Percentiles rank a stretch among this genome's conserved stretches.
Conservation (phyloP, 2,329 filamentous ascomycete genomes). For the Drechslera avenae region DNA sequence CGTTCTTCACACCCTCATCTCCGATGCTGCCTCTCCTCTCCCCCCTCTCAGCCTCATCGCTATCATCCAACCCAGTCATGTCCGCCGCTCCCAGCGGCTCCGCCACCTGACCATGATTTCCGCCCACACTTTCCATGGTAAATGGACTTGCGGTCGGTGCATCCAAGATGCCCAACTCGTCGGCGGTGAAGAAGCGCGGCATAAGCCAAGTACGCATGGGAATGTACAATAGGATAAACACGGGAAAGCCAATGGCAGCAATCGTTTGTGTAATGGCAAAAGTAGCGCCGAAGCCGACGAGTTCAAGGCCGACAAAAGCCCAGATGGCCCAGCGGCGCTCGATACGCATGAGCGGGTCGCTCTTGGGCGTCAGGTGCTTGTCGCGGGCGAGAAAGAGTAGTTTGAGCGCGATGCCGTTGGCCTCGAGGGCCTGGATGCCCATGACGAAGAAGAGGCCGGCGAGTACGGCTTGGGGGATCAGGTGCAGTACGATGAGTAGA, state of each 20-base stretch:
- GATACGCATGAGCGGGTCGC: conserved; percentile 55
- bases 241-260: conserved; percentile 64
- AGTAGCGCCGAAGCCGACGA: conserved; percentile 58
- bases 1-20: conserved; percentile 11
- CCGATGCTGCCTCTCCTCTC: conserved; percentile 3
- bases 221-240: conserved; percentile 62
- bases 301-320: conserved; percentile 58
- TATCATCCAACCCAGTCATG: conserved; percentile 24
- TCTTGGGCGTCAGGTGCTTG: conserved; percentile 53
- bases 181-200: conserved; percentile 56
- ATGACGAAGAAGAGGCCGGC: conserved; percentile 65
- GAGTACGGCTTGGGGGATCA: conserved; percentile 61
- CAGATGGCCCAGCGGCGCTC: conserved; percentile 52
- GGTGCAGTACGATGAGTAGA: conserved; percentile 58
- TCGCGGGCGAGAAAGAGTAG: conserved; percentile 57
- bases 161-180: conserved; percentile 59
- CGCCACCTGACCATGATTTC: conserved; percentile 47
- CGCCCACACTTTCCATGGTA: conserved; percentile 60
- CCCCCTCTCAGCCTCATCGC: conserved; percentile 33
- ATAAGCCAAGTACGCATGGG: conserved; percentile 58
- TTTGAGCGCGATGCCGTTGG: conserved; percentile 60
- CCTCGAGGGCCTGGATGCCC: conserved; percentile 58
- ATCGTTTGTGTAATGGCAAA: conserved; percentile 66
- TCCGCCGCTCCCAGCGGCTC: conserved; percentile 1
- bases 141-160: conserved; percentile 60